Evolutionary conservation across 1,284 basidiomycete species (phyloP).

Genomic region (Phylloporus sp.): DNA sequence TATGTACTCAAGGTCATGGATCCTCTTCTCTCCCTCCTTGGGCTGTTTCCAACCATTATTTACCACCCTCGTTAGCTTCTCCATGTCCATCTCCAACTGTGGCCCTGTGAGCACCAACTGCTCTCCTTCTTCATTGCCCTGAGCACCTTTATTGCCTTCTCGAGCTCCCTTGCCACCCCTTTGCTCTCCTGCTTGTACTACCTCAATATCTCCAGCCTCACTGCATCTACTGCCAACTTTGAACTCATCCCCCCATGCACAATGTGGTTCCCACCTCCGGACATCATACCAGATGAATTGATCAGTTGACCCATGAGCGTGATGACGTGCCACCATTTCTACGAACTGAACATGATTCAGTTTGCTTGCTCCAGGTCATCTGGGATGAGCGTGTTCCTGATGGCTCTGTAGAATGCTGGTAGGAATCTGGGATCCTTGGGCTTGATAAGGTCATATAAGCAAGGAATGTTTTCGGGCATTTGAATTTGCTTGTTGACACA

Average conservation of each 20-base stretch:
- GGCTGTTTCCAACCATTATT: constrained; percentile 79
- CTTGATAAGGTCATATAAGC: constrained; percentile 94
- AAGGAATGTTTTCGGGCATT: constrained; percentile 90
- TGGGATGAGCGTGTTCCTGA: constrained; percentile 91
- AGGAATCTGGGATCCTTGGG: constrained; percentile 86
- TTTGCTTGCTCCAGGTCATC: constrained; percentile 92
- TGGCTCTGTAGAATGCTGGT: constrained; percentile 90
- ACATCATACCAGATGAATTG: constrained; percentile 97
- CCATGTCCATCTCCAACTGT: constrained; percentile 77
- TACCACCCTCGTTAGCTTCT: constrained; percentile 88
- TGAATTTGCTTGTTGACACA: constrained; percentile 62
- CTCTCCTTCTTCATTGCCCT: constrained; percentile 65
- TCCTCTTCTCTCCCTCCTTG: constrained; percentile 81
- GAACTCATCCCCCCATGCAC: constrained; percentile 92
- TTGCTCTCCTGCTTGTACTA: constrained; percentile 81
- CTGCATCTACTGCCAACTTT: constrained; percentile 82
- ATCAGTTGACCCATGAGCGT: constrained; percentile 95
- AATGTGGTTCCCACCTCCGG: constrained; percentile 81
- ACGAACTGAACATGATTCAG: constrained; percentile 84
- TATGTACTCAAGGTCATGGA: constrained; percentile 80
- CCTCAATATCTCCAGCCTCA: constrained; percentile 81
- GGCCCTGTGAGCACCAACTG: constrained; percentile 66
- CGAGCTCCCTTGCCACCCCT: constrained; percentile 62
- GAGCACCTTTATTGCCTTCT: constrained; percentile 57
- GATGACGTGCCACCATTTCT: constrained; percentile 89